Conservation (phyloP, 2,329 filamentous ascomycete genomes). For the Fusarium torulosum region DNA sequence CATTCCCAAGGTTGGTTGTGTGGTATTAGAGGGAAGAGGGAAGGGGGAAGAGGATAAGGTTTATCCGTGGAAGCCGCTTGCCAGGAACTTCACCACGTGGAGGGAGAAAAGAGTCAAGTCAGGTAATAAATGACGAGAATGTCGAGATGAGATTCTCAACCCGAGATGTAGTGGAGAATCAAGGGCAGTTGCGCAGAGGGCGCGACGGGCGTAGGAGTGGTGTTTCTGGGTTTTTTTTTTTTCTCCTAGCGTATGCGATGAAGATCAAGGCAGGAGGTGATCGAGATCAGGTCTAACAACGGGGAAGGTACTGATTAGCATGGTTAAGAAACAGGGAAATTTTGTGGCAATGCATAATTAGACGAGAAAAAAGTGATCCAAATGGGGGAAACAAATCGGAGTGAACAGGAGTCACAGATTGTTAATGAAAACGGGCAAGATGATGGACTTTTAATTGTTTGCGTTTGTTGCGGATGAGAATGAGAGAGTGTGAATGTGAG, state of each 20-base stretch:
- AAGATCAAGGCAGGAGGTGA: conserved; percentile 30
- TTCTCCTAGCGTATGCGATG: conserved; percentile 41
- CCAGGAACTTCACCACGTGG: conserved; percentile 39
- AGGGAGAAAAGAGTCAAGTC: conserved; percentile 25
- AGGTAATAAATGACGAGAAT: conserved; percentile 12
- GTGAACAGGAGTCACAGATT: conserved; percentile 2
- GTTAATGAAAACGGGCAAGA: not conserved
- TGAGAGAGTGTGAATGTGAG: not conserved
- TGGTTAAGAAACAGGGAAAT: conserved; percentile 30
- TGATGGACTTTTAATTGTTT: conserved; percentile 14
- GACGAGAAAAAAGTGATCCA: not conserved
- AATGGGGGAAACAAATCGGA: not conserved
- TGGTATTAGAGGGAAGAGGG: conserved; percentile 24
- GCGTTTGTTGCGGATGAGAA: conserved; percentile 8
- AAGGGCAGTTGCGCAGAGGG: conserved; percentile 8
- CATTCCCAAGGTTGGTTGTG: conserved; percentile 67
- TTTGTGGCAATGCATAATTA: conserved; percentile 27
- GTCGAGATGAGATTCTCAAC: conserved; percentile 14
- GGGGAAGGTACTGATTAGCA: conserved; percentile 47
- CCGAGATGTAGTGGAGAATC: conserved; percentile 20
- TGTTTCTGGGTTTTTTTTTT: conserved; percentile 19
- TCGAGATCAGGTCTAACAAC: conserved; percentile 36
- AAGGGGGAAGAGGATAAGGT: conserved; percentile 22
- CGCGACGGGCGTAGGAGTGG: conserved; percentile 6
- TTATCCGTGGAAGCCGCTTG: conserved; percentile 44